phyloP scores from a whole-genome alignment of 2,329 filamentous ascomycete genomes.

The Scytalidium sp. region DNA sequence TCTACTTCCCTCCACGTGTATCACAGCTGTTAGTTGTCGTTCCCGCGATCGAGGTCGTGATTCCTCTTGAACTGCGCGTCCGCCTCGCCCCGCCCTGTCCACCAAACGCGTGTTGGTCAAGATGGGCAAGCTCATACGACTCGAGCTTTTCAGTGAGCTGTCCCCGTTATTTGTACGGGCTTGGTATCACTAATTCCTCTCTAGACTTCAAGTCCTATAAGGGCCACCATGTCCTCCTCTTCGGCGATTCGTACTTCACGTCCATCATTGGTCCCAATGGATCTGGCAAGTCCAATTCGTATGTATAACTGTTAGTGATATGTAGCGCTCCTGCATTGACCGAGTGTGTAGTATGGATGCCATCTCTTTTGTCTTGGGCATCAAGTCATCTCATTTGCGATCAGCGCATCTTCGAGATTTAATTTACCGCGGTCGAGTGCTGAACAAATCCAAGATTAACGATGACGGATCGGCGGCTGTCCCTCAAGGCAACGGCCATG shows the following conservation, averaged over 20 bases:
- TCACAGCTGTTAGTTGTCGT: not conserved
- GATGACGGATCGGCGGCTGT: conserved; percentile 69
- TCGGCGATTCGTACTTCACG: conserved; percentile 97
- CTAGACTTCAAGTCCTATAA: conserved; percentile 99
- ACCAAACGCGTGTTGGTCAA: conserved; percentile 34
- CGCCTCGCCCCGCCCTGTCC: conserved; percentile 13
- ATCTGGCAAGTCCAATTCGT: conserved; percentile 98
- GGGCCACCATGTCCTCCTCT: conserved; percentile 88
- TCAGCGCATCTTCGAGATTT: conserved; percentile 92
- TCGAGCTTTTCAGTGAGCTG: conserved; percentile 85
- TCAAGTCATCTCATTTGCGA: conserved; percentile 96
- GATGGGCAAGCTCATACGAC: conserved; percentile 94
- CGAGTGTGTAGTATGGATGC: conserved; percentile 80
- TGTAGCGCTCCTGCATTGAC: conserved; percentile 15
- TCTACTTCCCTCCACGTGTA: too few relatives aligned
- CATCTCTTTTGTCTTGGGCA: conserved; percentile 97
- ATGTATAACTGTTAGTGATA: conserved; percentile 43
- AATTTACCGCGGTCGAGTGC: conserved; percentile 90
- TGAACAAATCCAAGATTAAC: conserved; percentile 90
- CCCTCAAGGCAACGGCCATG: conserved; percentile 54
- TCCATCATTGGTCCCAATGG: conserved; percentile 99
- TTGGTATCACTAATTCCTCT: conserved; percentile 12
- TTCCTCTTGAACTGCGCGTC: conserved; percentile 14
- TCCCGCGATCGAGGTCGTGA: not conserved
- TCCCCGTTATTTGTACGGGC: conserved; percentile 5